Percentiles rank a stretch among this genome's conserved stretches.
Conservation (phyloP, 768 basidiomycete species). For the Pleurotus sapidus region DNA sequence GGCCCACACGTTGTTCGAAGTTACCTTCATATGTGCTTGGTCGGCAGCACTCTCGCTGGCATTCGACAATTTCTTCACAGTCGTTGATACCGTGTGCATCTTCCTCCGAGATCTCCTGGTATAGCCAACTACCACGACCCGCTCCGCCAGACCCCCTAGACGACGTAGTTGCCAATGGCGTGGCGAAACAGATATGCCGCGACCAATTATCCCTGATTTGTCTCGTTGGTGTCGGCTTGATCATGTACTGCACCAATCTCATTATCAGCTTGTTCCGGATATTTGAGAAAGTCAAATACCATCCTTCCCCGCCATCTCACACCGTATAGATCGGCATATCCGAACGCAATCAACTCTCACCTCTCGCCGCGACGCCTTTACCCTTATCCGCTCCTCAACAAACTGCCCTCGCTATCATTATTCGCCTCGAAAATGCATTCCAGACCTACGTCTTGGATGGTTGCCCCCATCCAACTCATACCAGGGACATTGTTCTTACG, state of each 20-base stretch:
- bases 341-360: too few species aligned
- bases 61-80: constrained; percentile 92
- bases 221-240: constrained; percentile 72
- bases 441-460: not conserved
- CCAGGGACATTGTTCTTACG: constrained; percentile 9
- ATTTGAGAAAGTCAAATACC: constrained; percentile 87
- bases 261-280: constrained; percentile 84
- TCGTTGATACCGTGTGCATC: constrained; percentile 77
- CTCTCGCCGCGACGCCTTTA: not conserved
- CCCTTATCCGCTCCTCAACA: not conserved
- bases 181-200: constrained; percentile 65
- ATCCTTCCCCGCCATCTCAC: constrained; percentile 29
- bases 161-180: constrained; percentile 32
- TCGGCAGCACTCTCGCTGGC: constrained; percentile 83
- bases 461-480: not conserved
- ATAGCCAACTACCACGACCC: constrained; percentile 62
- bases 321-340: not conserved
- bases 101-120: constrained; percentile 63
- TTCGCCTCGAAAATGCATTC: not conserved
- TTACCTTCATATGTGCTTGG: constrained; percentile 93
- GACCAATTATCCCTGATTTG: constrained; percentile 75
- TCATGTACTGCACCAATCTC: constrained; percentile 82
- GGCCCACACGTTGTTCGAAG: constrained; percentile 83
- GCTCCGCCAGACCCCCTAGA: constrained; percentile 31
- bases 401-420: constrained; percentile 1